Base-by-base conservation (phyloP, 2,329 filamentous ascomycete species). In the Aspergillus aculeatinus region DNA sequence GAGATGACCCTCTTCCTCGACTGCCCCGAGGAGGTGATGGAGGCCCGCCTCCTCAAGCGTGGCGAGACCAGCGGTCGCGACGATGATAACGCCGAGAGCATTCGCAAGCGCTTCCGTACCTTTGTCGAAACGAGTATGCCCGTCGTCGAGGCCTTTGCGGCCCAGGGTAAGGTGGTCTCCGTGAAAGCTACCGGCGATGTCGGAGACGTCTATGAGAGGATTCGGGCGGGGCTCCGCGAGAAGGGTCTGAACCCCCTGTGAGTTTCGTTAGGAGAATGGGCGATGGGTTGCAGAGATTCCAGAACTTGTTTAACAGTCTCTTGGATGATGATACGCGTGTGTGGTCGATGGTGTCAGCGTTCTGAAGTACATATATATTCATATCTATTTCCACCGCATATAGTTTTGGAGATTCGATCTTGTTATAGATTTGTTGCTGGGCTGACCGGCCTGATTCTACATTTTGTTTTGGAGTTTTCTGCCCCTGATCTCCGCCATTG, bases 51-150 rank as follows among this genome's bases (percentile, higher is more conserved):
- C 66, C 79, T 98, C 66, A 89, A 96, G 81, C 85, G 94, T 54
- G 95, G 94, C 63, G 91, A 96, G 87, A 98, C 94, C 16, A 93
- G 89, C 72, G 95, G 95, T 48, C 85, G 95, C 65, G 82, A 89
- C 54, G 95, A 99, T 77, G 95, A 99, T 80, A 99, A 99, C 75
- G 89, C 87, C 58, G 95, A 96, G 79, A 92, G 88, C 72, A 99
- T 98, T 76, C 89, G 90, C 81, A 99, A 99, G 88, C 86, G 95
- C 59, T 99, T 99, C 84, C 88, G 87, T 73, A 93, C 89, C 4
- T 99, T 98, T 74, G 82, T 96, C 69, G 92, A 98, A 79, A 96
- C 92, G 2, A 96, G 92, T 79, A 97, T 98, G 94, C 95, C 95
- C 27, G 95, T 98, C 51, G 92, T 99, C 57, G 85, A 96, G 68